Base-by-base conservation (phyloP, 2,329 filamentous ascomycete genomes). In the Nemania bipapillata region DNA sequence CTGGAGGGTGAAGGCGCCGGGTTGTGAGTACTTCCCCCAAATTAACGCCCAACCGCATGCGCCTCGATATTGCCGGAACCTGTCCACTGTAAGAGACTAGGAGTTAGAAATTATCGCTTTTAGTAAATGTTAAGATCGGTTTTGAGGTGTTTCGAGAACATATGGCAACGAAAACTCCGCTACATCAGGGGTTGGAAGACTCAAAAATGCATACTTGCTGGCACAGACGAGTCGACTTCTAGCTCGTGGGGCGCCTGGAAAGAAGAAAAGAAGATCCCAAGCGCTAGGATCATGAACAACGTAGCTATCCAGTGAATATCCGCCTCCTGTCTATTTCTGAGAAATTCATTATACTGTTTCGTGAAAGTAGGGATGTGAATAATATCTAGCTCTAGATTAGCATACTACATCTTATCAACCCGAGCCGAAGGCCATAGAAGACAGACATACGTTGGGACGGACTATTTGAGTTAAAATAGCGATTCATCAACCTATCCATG, bases 341-440 rank as follows among this genome's bases (percentile, higher is more conserved):
- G 86, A 71, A 88, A 88, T 26, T 77, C 78, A 52, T 78, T 79
- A 65, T 88, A 87, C 80, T 86, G 77, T 73, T 79, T 83, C 17
- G 82, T 80, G 63, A 87, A 88, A 0, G 82, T 84, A 20, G 86
- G 86, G 12, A 81, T 81, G 69, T 89, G 87, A 28, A 88, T 74
- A 7, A 86, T 81, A 65, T 86, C 86, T 88, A 68, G 6, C 22
- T 3, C 30, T 49, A 30, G 49, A 65, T 75, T 61, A 73, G 65
- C 40, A 49, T 26, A n/a, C 17, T n/a, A 8, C 24, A 24, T 61
- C 11, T 37, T 12, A 65, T 26, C 9, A 24, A 4, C 52, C 72
- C 50, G 7, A 35, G 42, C 8, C 2, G n/a, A 40, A 32, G 54
- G 20, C n/a, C 24, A 7, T 26, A 17, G n/a, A 15, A 30, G 3